Evolutionary conservation across 305 asterid species (phyloP), one percentile per base, ranked within the genome.

Genomic region (Plantago lanceolata): DNA sequence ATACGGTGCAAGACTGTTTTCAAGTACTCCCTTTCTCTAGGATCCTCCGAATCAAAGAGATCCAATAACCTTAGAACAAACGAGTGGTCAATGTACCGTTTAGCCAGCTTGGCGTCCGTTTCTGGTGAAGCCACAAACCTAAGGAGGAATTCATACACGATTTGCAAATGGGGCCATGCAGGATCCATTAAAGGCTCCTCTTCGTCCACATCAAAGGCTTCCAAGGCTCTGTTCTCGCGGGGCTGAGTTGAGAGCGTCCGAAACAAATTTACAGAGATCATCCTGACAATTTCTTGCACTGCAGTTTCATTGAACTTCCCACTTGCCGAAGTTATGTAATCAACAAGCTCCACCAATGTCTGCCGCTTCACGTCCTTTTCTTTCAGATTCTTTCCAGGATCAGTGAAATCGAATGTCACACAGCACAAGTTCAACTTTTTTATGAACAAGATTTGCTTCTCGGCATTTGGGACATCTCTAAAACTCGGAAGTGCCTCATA

Each of bases 11-110:
- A 71, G 57, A 89, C 95, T 0, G 94, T 89, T 79, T 89, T 89
- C 64, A 89, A 75, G 78, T 87, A 89, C 77, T 89, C 97, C 71
- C 97, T 76, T 77, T 89, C 97, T 71, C 97, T 76, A 33, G 95
- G 94, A 70, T 89, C 97, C 74, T 89, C 97, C 17, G 97, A 89
- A 78, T 89, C 97, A 62, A 87, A 89, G 66, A 87, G 90, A 80
- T 89, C 97, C 57, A 89, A 75, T 70, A 89, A 75, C 73, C 76
- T 84, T 50, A 85, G 66, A 60, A 89, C 82, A 63, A 89, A 89
- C 48, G 85, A 78, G 83, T 89, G 95, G 70, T 89, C 95, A 45
- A 89, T 64, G 48, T 83, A 87, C 53, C 97, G 84, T 75, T 89
- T 89, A 11, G 91, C 95, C 76, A 89, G 64, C 87, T 89, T 89